Conservation (phyloP, 441 rosid species). For the Gossypium trilobum region DNA sequence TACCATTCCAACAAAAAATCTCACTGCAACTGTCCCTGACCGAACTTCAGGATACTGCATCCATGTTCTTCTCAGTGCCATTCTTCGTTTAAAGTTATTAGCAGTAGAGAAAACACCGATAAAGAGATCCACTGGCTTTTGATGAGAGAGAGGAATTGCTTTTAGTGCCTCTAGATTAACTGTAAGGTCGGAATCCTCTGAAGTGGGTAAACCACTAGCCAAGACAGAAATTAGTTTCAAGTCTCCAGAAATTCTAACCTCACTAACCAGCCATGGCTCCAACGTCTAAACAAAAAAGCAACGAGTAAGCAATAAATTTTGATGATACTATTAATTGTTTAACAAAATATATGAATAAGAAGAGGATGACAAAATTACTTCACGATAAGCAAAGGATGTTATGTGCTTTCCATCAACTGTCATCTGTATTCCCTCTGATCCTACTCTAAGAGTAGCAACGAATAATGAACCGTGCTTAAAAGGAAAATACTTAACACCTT, state of each 20-base stretch:
- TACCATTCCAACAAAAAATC: constrained; percentile 95
- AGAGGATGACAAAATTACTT: constrained; percentile 34
- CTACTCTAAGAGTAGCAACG: constrained; percentile 59
- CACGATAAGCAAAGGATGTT: constrained; percentile 63
- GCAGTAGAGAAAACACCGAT: constrained; percentile 90
- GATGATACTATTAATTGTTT: constrained; percentile 10
- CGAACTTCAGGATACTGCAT: constrained; percentile 79
- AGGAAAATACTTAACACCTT: constrained; percentile 54
- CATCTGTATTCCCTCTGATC: constrained; percentile 65
- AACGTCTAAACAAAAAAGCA: constrained; percentile 34
- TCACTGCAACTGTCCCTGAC: constrained; percentile 71
- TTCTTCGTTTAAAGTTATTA: constrained; percentile 83
- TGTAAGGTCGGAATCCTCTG: constrained; percentile 52
- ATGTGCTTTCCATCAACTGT: constrained; percentile 68
- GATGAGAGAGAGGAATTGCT: constrained; percentile 47
- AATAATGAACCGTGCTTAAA: constrained; percentile 49
- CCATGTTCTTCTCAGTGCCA: constrained; percentile 97
- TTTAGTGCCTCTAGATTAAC: constrained; percentile 61
- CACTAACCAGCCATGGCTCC: constrained; percentile 71
- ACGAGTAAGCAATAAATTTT: constrained; percentile 12
- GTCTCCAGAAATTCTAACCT: constrained; percentile 53
- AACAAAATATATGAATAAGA: constrained; percentile 8
- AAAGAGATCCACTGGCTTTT: constrained; percentile 54
- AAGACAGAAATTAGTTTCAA: constrained; percentile 43
- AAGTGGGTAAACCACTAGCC: constrained; percentile 63